phyloP scores from a whole-genome alignment of 176 grass and related monocot species.

The Leersia perrieri region DNA sequence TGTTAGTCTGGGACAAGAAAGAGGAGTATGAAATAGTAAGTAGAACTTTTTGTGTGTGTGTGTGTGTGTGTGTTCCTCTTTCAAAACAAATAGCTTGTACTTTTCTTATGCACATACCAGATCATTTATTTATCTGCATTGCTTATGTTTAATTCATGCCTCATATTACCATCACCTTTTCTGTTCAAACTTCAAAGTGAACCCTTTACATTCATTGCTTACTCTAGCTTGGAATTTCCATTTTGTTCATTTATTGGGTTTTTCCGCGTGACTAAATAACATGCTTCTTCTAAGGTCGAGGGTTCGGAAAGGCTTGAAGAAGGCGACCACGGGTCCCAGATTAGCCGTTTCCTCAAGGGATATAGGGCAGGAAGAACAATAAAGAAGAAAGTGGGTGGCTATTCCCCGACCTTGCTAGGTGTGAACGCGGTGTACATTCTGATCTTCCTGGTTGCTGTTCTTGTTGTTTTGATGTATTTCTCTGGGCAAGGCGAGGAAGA shows the following conservation, averaged over 20 bases:
- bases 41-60: background rate
- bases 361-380: slow-evolving; percentile 71
- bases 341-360: slow-evolving; percentile 71
- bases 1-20: slow-evolving; percentile 81
- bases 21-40: slow-evolving; percentile 88
- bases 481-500: slow-evolving; percentile 50
- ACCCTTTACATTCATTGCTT: background rate
- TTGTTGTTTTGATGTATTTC: slow-evolving; percentile 57
- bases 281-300: slow-evolving; percentile 57
- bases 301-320: slow-evolving; percentile 62
- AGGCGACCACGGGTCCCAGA: slow-evolving; percentile 67
- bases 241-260: slow-evolving; percentile 10
- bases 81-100: background rate
- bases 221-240: background rate
- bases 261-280: background rate
- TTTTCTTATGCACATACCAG: background rate
- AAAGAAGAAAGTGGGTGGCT: slow-evolving; percentile 48
- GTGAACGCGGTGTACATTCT: slow-evolving; percentile 57
- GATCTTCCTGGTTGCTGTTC: slow-evolving; percentile 41
- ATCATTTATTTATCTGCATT: background rate
- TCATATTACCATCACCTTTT: background rate
- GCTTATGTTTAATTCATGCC: background rate
- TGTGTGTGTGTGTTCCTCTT: background rate
- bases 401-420: slow-evolving; percentile 39
- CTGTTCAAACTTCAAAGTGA: background rate